Evolutionary conservation across 306 rosid species (phyloP), one percentile per base, ranked within the genome.

Genomic region (Cyamopsis tetragonoloba): DNA sequence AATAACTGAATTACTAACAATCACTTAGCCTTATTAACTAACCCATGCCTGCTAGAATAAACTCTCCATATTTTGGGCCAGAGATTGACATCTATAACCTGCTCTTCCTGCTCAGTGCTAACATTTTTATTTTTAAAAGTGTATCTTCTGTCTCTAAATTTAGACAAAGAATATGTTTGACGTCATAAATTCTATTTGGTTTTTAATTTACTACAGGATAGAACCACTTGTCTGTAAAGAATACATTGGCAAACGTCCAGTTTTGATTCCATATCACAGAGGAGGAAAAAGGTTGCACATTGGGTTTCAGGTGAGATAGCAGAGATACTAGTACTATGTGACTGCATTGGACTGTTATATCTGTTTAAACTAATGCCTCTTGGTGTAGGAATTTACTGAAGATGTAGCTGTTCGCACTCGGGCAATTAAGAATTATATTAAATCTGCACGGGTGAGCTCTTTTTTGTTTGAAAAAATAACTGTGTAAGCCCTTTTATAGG

Each of bases 221-320:
- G 99, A 93, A 65, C 99, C 99, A 59, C 97, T 93, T 82, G 96
- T 93, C 57, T 88, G 97, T 70, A 90, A 88, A 75, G 97, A 93
- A 63, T 88, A 73, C 80, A 6, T 76, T n/a, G 6, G 71, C 74
- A 74, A 82, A 67, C 92, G 97, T 0, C 97, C 99, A 67, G 88
- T 88, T 61, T 87, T 88, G 74, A 64, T 93, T 78, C 99, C 99
- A 2, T 93, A 90, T 66, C 99, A 93, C 80, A 86, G 67, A 82
- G 99, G 99, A 75, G 99, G 99, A 71, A 93, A 61, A 81, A 85
- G 99, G 83, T 80, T 93, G 88, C 96, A 90, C 76, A 88, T 90
- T 74, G 97, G 97, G 77, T 83, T 90, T 82, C 90, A 91, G 86
- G 99, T 90, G 71, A 56, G 68, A 44, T 56, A 31, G 59, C 51